Base-by-base conservation (phyloP, 805 yeast species). In the Ogataea naganishii region DNA sequence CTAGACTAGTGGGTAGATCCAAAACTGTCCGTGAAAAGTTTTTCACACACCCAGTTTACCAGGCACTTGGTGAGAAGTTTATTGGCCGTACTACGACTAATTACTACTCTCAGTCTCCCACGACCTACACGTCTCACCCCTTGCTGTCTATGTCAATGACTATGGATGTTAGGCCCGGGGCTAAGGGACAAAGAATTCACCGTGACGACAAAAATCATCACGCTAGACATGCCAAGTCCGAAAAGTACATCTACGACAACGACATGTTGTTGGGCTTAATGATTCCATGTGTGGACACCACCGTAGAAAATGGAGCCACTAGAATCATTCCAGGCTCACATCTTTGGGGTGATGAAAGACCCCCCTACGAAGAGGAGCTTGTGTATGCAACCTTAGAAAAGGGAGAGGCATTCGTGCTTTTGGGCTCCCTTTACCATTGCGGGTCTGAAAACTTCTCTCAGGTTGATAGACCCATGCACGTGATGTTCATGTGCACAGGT, bases 311-410 rank as follows among this genome's bases (percentile, higher is more conserved):
- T 35, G 56, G 49, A 11, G 56, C 56, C n/a, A 51, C 57, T 3
- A 39, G 49, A 27, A 36, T 46, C 5, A 45, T 51, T 24, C 55
- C 56, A 5, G 54, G 56, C 3, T 47, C 54, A 12, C 56, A 51
- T 33, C 35, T 51, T n/a, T 51, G 56, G 56, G 54, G 43, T 17
- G 41, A 39, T 29, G 41, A 35, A 17, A 38, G 44, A 32, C 31
- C 38, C 7, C 54, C 56, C n/a, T 28, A 32, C 15, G 43, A 48
- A 18, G 46, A 44, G n/a, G 38, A 41, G 22, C 29, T 34, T 4
- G 26, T 33, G 11, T 41, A 46, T 14, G 51, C 48, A 3, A 51
- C 44, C 32, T 21, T 51, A 20, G 38, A 47, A 11, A 36, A 37
- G 11, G 56, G 56, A 16, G 56, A 51, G 24, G 47, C 41, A 10